These are phyloP conservation scores for Suillus alpinus DNA, from an alignment of 768 basidiomycete species.

Conservation along the genomic window DNA sequence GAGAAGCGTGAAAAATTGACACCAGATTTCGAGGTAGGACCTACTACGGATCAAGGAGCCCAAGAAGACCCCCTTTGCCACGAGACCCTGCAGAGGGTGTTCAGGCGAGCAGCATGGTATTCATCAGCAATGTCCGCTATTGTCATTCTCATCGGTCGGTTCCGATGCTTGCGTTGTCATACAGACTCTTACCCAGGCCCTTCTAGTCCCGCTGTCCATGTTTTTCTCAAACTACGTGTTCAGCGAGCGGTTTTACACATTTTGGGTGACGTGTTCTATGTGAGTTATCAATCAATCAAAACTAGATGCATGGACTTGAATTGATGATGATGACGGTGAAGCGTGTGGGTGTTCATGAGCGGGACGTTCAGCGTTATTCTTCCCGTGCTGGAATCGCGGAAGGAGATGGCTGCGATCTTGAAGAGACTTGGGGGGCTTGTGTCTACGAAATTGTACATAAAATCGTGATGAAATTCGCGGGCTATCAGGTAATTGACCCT, in stretches of 20 bases:
- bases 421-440: background rate
- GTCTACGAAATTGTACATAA: constrained; percentile 1
- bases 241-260: constrained; percentile 29
- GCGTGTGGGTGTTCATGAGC: constrained; percentile 29
- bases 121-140: constrained; percentile 24
- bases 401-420: constrained; percentile 23
- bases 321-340: constrained; percentile 3
- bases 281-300: constrained; percentile 7
- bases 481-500: background rate
- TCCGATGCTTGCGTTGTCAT: no score
- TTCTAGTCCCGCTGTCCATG: constrained; percentile 32
- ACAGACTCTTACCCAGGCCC: background rate
- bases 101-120: constrained; percentile 28
- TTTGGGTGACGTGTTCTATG: constrained; percentile 36
- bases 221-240: constrained; percentile 36
- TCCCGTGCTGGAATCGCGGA: constrained; percentile 28
- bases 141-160: constrained; percentile 28
- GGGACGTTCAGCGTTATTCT: constrained; percentile 29
- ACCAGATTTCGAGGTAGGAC: background rate
- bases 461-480: background rate
- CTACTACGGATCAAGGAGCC: background rate
- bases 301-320: background rate
- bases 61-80: constrained; percentile 1
- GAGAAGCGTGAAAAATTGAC: constrained; percentile 12
- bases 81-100: constrained; percentile 20